These are phyloP conservation scores for Mycosphaerella arachidis DNA, from an alignment of 2,329 filamentous ascomycete species.

Conservation along the genomic window DNA sequence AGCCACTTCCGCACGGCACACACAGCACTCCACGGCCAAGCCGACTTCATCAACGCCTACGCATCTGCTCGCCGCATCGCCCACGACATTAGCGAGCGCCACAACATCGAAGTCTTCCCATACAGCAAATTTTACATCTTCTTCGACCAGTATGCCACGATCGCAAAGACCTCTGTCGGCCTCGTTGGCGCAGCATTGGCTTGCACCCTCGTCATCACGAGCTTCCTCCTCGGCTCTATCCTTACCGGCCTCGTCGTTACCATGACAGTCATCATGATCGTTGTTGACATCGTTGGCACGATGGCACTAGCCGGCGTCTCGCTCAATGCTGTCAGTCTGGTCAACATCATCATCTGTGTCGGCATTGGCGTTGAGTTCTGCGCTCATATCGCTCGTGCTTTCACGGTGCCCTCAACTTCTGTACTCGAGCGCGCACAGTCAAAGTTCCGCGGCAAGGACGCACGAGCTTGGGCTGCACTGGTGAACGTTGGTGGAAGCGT, in stretches of 20 bases:
- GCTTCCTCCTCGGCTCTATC: conserved; percentile 76
- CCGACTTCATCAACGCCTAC: conserved; percentile 90
- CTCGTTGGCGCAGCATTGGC: conserved; percentile 78
- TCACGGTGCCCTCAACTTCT: conserved; percentile 81
- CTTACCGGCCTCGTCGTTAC: conserved; percentile 79
- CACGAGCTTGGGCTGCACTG: conserved; percentile 84
- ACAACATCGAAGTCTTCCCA: conserved; percentile 84
- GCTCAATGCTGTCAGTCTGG: conserved; percentile 88
- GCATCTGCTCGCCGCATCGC: conserved; percentile 84
- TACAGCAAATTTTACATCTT: conserved; percentile 99
- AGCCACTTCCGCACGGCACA: conserved; percentile 92
- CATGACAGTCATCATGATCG: conserved; percentile 83
- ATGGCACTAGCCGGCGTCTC: conserved; percentile 73
- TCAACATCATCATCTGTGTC: conserved; percentile 95
- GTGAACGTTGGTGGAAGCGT: conserved; percentile 94
- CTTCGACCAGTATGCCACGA: conserved; percentile 92
- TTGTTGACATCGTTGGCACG: conserved; percentile 88
- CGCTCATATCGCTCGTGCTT: conserved; percentile 90
- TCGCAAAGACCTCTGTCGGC: conserved; percentile 71
- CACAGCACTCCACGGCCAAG: conserved; percentile 77
- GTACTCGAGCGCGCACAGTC: conserved; percentile 75
- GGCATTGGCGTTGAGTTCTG: conserved; percentile 97
- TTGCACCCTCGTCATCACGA: conserved; percentile 78
- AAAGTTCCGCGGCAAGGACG: conserved; percentile 75
- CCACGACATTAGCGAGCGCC: conserved; percentile 64